Evolutionary conservation across 2,329 filamentous ascomycete species (phyloP).

Genomic region (Pyrenochaeta sp.): DNA sequence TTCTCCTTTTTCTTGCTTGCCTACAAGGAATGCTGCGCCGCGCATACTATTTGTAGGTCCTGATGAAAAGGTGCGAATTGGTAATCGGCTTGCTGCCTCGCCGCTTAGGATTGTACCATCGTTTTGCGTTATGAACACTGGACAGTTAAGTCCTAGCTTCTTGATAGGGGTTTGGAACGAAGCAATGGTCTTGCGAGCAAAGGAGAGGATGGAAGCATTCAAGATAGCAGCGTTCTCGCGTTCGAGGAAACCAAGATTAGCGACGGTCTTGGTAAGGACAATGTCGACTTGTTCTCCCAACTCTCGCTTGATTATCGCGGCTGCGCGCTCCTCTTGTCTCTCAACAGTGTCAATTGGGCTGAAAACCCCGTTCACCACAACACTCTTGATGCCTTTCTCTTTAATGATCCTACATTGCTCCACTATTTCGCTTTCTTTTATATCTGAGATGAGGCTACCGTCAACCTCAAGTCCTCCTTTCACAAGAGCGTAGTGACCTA

Average conservation of each 20-base stretch:
- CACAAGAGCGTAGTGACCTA: conserved; percentile 55
- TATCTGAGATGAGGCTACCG: conserved; percentile 53
- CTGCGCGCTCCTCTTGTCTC: conserved; percentile 60
- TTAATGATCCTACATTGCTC: conserved; percentile 55
- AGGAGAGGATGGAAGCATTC: conserved; percentile 57
- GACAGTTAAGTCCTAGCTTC: conserved; percentile 54
- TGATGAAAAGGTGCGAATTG: conserved; percentile 61
- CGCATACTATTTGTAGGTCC: conserved; percentile 63
- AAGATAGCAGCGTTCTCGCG: conserved; percentile 61
- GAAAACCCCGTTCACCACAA: conserved; percentile 66
- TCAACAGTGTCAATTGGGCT: conserved; percentile 64
- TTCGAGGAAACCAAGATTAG: conserved; percentile 59
- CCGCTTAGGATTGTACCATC: conserved; percentile 60
- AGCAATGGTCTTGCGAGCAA: conserved; percentile 55
- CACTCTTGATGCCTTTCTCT: conserved; percentile 52
- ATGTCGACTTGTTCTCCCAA: conserved; percentile 56
- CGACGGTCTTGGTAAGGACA: conserved; percentile 60
- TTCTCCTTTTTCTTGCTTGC: conserved; percentile 46
- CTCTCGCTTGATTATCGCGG: conserved; percentile 57
- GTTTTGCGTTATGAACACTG: conserved; percentile 61
- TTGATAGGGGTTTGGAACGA: conserved; percentile 57
- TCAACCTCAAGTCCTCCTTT: conserved; percentile 61
- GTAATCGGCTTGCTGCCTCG: conserved; percentile 55
- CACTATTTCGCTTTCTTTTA: conserved; percentile 56
- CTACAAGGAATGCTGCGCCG: conserved; percentile 54